Base-by-base conservation (phyloP, 352 stramenopile species). In the Elongisporangium undulatum region DNA sequence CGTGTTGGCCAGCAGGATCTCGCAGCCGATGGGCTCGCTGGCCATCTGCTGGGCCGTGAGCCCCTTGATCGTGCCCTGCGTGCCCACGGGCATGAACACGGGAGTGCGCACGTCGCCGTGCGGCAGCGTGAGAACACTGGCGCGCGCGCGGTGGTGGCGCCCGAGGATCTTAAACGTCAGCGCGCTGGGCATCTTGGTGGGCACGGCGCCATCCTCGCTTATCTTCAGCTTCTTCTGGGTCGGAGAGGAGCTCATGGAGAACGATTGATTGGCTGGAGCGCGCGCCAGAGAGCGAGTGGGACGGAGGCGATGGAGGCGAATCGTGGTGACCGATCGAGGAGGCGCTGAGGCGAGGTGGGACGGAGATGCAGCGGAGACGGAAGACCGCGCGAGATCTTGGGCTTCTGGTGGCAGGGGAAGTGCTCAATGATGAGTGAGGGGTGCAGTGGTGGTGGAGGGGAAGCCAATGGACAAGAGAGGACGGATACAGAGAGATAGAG, bases 1-100 rank as follows among this genome's bases (percentile, higher is more conserved):
- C 9, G 96, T 99, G 75, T 99, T 99, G 53, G 85, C 89, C 15
- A 99, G 75, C 69, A 99, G 90, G 49, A 99, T 98, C 68, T 96
- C 67, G 57, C 82, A 94, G 50, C 89, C 65, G 54, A 96, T 77
- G 7, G 81, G 75, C 45, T 74, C 60, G 20, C 71, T 58, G 23
- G 79, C 57, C 72, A 98, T 89, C 66, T 97, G 86, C 24, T 74
- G 63, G 4, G 87, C 68, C 16, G 95, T 94, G 13, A 99, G 64
- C 41, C 91, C 77, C 71, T 99, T 99, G 62, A 99, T 92, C 41
- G 91, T 96, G 54, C 81, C 96, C 69, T 99, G 98, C 13, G 97
- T 99, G 22, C 97, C 97, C 21, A 99, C 96, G 1, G 96, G 95
- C 96, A 99, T 98, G 72, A 99, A 99, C 24, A 98, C 88, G 3